Conservation (phyloP, 768 basidiomycete species). For the Auriculariales sp. region DNA sequence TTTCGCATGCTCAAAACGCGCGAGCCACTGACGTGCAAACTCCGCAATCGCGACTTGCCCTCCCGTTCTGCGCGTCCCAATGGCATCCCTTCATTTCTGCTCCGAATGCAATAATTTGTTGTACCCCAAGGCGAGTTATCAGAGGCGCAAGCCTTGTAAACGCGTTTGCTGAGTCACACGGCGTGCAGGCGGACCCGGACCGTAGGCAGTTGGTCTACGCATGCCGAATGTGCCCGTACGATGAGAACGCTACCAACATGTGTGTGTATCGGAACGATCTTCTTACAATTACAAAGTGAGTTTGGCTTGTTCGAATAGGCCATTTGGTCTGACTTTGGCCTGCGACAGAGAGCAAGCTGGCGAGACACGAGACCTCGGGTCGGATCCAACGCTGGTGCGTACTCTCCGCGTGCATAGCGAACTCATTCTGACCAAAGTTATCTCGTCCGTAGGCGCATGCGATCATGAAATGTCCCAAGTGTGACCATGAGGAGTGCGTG, state of each 20-base stretch:
- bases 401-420: neutral
- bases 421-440: constrained; percentile 4
- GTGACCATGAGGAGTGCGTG: constrained; percentile 72
- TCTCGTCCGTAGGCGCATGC: constrained; percentile 52
- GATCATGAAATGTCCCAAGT: constrained; percentile 69
- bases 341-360: constrained; percentile 75
- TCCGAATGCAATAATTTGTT: constrained; percentile 91
- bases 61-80: too few species aligned
- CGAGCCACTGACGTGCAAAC: too few species aligned
- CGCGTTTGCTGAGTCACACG: neutral
- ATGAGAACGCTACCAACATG: constrained; percentile 73
- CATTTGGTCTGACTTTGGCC: neutral
- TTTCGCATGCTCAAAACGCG: too few species aligned
- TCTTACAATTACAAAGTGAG: constrained; percentile 82
- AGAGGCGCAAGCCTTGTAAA: neutral
- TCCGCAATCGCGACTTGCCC: too few species aligned
- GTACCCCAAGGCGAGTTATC: constrained; percentile 39
- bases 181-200: constrained; percentile 60
- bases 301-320: constrained; percentile 4
- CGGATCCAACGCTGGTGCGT: constrained; percentile 77
- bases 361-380: constrained; percentile 73
- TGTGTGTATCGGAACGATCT: constrained; percentile 91
- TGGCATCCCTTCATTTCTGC: constrained; percentile 80
- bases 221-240: constrained; percentile 79
- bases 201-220: constrained; percentile 79